Evolutionary conservation across 2,329 filamentous ascomycete genomes (phyloP), one percentile per base, ranked within the genome.

Genomic region (Talaromyces marneffei): DNA sequence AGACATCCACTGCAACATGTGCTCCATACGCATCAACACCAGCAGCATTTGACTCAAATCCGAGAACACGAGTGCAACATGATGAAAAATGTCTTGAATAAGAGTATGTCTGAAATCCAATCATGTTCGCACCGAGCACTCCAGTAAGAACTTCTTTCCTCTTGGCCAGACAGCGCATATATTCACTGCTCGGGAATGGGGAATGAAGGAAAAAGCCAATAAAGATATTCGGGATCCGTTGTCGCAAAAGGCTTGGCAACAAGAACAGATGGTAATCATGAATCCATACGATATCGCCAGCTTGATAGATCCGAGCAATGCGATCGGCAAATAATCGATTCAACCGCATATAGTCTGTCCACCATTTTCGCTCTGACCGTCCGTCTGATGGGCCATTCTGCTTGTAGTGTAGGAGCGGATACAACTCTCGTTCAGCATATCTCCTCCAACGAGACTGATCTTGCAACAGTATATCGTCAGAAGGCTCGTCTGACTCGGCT

Each of bases 171-270:
- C 92, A 96, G 53, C 92, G 86, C 73, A 97, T 85, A 72, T 96
- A 97, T 76, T 97, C 94, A 80, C 91, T 96, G 77, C 92, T 96
- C 35, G 93, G 93, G 76, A 97, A 97, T 0, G 93, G 93, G 50
- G 91, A 88, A 75, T 97, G 93, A 52, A 97, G 81, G 79, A 91
- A 97, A 80, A 97, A 97, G 59, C 91, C 89, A 71, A 97, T 92
- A 78, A 96, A 95, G 76, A 96, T 90, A 74, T 92, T 90, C 3
- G 92, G 90, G 18, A 92, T 81, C 44, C 89, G 86, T 74, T 96
- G 92, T 53, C 93, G 88, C 62, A 97, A 80, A 79, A 97, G 86
- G 76, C 87, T 92, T 2, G 94, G 93, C 3, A 97, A 84, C 25
- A 97, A 82, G 74, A 97, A 86, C 53, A 97, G 84, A 72, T 96